Percentiles rank a stretch among this genome's conserved stretches.
Evolutionary conservation across 345 rosid species (phyloP).

Genomic region (Excoecaria cochinchinensis): DNA sequence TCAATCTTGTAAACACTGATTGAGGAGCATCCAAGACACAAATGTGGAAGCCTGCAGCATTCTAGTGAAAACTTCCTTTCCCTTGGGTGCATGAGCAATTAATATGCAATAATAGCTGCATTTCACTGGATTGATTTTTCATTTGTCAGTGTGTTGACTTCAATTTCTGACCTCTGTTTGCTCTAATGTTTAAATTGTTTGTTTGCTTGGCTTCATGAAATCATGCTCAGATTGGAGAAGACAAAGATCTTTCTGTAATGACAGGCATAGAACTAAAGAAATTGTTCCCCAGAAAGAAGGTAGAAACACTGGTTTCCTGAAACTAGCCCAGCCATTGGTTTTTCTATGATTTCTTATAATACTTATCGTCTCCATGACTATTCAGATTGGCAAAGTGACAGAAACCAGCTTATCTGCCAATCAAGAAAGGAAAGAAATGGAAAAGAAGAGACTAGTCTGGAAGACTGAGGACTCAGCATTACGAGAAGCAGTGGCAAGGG

Average conservation of each 20-base stretch:
- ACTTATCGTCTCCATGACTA: not conserved
- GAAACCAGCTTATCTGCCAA: slow-evolving; percentile 85
- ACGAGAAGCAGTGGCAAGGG: slow-evolving; percentile 44
- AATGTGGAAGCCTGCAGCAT: not conserved
- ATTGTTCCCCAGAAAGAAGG: slow-evolving; percentile 56
- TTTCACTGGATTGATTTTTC: not conserved
- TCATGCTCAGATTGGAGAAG: slow-evolving; percentile 60
- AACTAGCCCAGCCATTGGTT: not conserved
- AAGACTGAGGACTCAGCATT: slow-evolving; percentile 47
- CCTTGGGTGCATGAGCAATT: not conserved
- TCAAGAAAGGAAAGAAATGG: slow-evolving; percentile 76
- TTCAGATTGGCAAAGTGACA: slow-evolving; percentile 56
- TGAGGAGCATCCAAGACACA: not conserved
- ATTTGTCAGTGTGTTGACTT: not conserved
- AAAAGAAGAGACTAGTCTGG: slow-evolving; percentile 78
- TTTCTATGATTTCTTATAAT: not conserved
- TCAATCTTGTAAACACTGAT: not conserved
- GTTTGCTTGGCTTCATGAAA: slow-evolving; percentile 7
- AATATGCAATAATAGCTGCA: not conserved
- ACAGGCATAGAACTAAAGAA: slow-evolving; percentile 66
- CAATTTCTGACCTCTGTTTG: not conserved
- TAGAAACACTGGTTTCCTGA: slow-evolving; percentile 14
- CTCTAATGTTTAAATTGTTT: not conserved
- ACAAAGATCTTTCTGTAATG: slow-evolving; percentile 65
- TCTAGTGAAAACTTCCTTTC: not conserved